These are phyloP conservation scores for Tetracentron sinense DNA, from an alignment of 164 flowering plant species.

Conservation along the genomic window DNA sequence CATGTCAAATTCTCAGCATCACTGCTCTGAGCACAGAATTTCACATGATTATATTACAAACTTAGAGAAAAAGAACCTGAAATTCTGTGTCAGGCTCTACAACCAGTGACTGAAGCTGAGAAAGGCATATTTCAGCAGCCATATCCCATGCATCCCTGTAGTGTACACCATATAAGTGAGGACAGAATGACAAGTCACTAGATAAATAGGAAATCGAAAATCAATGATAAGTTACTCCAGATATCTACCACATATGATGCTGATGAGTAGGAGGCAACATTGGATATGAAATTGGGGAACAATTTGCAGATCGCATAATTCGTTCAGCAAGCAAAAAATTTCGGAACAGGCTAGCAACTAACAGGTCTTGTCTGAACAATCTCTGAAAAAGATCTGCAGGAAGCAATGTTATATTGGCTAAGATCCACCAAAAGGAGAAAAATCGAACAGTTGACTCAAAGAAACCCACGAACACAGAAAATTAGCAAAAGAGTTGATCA, in stretches of 20 bases:
- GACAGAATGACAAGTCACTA: slow-evolving; percentile 7
- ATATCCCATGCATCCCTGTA: slow-evolving; percentile 99
- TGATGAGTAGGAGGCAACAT: slow-evolving; percentile 94
- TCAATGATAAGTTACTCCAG: background rate
- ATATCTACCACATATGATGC: slow-evolving; percentile 94
- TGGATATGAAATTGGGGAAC: slow-evolving; percentile 92
- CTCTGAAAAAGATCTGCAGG: slow-evolving; percentile 92
- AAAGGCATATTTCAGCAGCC: slow-evolving; percentile 98
- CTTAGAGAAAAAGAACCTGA: slow-evolving; percentile 46
- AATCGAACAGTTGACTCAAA: background rate
- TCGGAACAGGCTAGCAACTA: slow-evolving; percentile 93
- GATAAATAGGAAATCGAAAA: background rate
- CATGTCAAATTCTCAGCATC: background rate
- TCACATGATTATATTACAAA: no score
- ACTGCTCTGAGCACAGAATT: background rate
- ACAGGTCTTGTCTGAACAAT: slow-evolving; percentile 88
- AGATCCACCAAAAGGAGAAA: background rate
- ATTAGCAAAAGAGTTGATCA: slow-evolving; percentile 21
- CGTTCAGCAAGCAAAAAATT: slow-evolving; percentile 96
- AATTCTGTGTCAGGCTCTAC: slow-evolving; percentile 86
- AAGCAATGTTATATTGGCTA: slow-evolving; percentile 13
- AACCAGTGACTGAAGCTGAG: slow-evolving; percentile 73
- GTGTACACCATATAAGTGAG: background rate
- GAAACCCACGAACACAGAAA: background rate
- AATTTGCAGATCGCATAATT: slow-evolving; percentile 98